phyloP scores from a whole-genome alignment of 2,329 filamentous ascomycete genomes.

The Scedosporium boydii region DNA sequence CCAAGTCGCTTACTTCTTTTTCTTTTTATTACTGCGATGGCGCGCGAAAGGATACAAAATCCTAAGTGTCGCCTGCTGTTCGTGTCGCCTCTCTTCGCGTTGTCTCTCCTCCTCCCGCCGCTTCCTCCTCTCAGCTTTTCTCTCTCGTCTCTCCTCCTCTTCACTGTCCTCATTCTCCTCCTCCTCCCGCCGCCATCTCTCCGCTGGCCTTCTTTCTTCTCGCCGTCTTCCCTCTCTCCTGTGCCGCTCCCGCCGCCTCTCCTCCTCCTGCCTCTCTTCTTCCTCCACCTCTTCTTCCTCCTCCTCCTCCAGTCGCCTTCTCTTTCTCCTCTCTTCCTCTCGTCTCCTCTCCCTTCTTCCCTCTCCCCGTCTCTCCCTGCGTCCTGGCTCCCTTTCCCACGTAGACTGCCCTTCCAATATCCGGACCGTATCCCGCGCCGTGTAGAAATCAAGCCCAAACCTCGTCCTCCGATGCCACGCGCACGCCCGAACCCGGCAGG shows the following conservation, averaged over 20 bases:
- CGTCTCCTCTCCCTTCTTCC: not conserved
- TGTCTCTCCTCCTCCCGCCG: not conserved
- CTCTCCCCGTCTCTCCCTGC: not conserved
- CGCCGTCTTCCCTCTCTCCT: not conserved
- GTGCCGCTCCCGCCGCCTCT: not conserved
- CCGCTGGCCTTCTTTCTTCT: too few species aligned
- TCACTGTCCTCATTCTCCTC: too few species aligned
- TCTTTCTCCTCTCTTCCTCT: not conserved
- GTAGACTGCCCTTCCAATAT: not conserved
- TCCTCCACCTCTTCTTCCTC: not conserved
- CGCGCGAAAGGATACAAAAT: too few species aligned
- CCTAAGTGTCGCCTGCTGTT: not conserved
- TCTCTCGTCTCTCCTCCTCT: too few species aligned
- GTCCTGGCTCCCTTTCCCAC: not conserved
- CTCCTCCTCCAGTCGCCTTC: not conserved
- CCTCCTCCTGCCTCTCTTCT: not conserved
- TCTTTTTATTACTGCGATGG: too few species aligned
- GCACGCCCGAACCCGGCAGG: not conserved
- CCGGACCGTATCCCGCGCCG: not conserved
- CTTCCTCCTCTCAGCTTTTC: not conserved
- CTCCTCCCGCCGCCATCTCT: too few species aligned
- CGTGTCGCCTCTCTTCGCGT: not conserved
- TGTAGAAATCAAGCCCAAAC: not conserved
- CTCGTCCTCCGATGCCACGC: not conserved
- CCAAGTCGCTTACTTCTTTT: too few species aligned